Base-by-base conservation (phyloP, 495 filamentous ascomycete genomes). In the Cudoniella acicularis region DNA sequence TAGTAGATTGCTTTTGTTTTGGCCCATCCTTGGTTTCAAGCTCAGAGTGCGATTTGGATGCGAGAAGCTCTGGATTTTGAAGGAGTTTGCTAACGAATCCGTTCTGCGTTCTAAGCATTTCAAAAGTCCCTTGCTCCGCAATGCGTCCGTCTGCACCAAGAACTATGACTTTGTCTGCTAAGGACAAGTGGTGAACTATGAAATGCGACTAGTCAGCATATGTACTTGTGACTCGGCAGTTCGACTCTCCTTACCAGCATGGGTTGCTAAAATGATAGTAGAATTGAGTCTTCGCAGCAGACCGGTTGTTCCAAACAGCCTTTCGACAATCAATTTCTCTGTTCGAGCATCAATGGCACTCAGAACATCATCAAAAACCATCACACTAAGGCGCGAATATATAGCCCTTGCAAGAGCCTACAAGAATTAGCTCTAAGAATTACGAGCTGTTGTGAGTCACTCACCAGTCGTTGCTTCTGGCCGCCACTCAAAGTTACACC, bases 401-500 rank as follows among this genome's bases (percentile, higher is more conserved):
- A 78, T 40, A 17, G 76, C 74, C 25, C 76, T 64, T 9, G 76
- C 76, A 2, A 78, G 65, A 16, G 69, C 63, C 22, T 26, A 41
- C 41, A 62, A 30, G n/a, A 50, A 41, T 52, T 59, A 56, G 18
- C 30, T n/a, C n/a, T n/a, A n/a, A n/a, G n/a, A n/a, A n/a, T n/a
- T n/a, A n/a, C n/a, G n/a, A n/a, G n/a, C n/a, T n/a, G n/a, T n/a
- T n/a, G n/a, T n/a, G n/a, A n/a, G n/a, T n/a, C n/a, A n/a, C n/a
- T n/a, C 24, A 51, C 69, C 60, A 84, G 71, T 10, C 81, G 71
- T 59, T 84, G 81, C 56, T 76, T 78, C 60, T 86, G 82, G 1
- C 83, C 83, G 11, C 81, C 81, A 50, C 22, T 30, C 22, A 86
- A 72, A 9, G 73, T 71, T 46, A 83, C 70, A 2, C 82, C 83